Percentiles rank a stretch among this genome's conserved stretches.
Conservation (phyloP, 805 yeast species). For the Brettanomyces sp. region DNA sequence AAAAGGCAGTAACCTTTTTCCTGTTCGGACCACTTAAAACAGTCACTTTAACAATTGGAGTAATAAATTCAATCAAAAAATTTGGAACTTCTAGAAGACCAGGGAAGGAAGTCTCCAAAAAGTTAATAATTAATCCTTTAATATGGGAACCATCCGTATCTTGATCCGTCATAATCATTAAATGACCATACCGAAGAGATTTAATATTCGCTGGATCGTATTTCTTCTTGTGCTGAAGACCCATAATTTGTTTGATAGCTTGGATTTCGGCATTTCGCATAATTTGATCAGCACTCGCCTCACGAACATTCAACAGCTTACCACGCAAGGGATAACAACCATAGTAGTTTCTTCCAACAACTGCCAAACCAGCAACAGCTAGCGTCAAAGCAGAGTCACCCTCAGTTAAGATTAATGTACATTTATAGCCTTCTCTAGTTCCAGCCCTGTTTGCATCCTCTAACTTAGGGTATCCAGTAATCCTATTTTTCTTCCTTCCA, state of each 20-base stretch:
- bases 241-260: slow-evolving; percentile 91
- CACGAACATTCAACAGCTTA: slow-evolving; percentile 89
- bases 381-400: slow-evolving; percentile 93
- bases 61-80: slow-evolving; percentile 84
- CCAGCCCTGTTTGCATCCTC: slow-evolving; percentile 98
- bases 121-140: slow-evolving; percentile 89
- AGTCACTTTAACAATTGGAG: slow-evolving; percentile 91
- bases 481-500: slow-evolving; percentile 74
- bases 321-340: slow-evolving; percentile 96
- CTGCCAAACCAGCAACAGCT: slow-evolving; percentile 90
- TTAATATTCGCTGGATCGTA: slow-evolving; percentile 55
- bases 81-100: slow-evolving; percentile 88
- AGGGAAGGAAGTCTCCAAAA: slow-evolving; percentile 88
- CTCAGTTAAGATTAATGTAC: slow-evolving; percentile 90
- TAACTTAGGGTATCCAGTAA: slow-evolving; percentile 80
- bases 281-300: slow-evolving; percentile 93
- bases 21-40: slow-evolving; percentile 52
- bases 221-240: slow-evolving; percentile 83
- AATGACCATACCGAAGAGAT: slow-evolving; percentile 84
- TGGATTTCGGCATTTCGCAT: slow-evolving; percentile 89
- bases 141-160: slow-evolving; percentile 99
- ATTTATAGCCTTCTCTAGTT: slow-evolving; percentile 80
- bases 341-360: slow-evolving; percentile 89
- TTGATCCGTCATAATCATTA: slow-evolving; percentile 99
- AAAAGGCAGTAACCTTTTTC: slow-evolving; percentile 57